These are phyloP conservation scores for Xylaria cubensis DNA, from an alignment of 495 filamentous ascomycete genomes.

Conservation along the genomic window DNA sequence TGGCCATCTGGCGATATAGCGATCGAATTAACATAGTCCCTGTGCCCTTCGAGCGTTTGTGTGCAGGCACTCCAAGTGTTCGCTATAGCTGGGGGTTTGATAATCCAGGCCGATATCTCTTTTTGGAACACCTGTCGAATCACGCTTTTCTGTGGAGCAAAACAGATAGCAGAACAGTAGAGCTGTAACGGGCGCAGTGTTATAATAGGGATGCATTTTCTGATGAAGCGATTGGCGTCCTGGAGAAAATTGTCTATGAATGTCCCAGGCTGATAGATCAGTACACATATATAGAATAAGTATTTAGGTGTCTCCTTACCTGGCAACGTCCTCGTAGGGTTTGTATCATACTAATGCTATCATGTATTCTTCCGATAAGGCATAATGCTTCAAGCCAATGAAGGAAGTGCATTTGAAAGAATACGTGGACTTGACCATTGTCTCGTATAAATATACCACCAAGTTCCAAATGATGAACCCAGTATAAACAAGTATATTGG, in stretches of 20 bases:
- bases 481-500: constrained; percentile 55
- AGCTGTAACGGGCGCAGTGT: neutral
- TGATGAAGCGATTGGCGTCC: neutral
- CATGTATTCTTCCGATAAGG: constrained; percentile 35
- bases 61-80: constrained; percentile 13
- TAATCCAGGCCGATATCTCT: constrained; percentile 3
- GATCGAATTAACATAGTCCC: neutral
- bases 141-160: neutral
- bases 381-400: constrained; percentile 55
- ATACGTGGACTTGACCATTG: constrained; percentile 36
- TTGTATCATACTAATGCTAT: neutral
- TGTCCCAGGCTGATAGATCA: constrained; percentile 1
- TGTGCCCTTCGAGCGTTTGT: constrained; percentile 35
- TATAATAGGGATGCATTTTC: constrained; percentile 1
- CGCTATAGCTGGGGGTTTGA: neutral
- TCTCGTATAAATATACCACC: constrained; percentile 26
- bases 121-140: constrained; percentile 3
- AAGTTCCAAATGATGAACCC: constrained; percentile 52
- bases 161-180: neutral
- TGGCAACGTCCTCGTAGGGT: neutral
- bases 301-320: constrained; percentile 1
- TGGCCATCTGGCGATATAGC: constrained; percentile 25
- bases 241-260: neutral
- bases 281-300: neutral
- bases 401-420: constrained; percentile 53